Evolutionary conservation across 495 filamentous ascomycete genomes (phyloP), one percentile per base, ranked within the genome.

Genomic region (Xylaria bambusicola): DNA sequence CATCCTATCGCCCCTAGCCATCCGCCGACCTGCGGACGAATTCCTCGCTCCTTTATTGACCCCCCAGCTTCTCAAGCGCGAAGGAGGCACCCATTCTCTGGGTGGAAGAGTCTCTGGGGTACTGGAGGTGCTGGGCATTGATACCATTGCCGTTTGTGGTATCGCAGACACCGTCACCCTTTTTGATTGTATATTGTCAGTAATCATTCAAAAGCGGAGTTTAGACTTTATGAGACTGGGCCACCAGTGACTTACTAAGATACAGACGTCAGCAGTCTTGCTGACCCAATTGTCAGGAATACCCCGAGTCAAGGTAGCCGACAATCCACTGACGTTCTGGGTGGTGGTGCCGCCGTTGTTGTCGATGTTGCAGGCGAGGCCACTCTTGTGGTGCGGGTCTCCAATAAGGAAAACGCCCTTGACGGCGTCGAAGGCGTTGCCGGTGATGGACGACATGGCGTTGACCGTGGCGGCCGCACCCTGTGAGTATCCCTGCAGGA

Each of bases 381-480:
- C 54, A 7, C 31, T 36, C 31, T 40, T 35, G 20, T 27, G 54
- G 2, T 38, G 1, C 20, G 54, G 54, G 18, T 57, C 20, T 12
- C 54, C 44, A 23, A 57, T 48, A 7, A 57, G 17, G 42, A 57
- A 57, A 26, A 57, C 54, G 1, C 54, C 54, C 54, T 49, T 57
- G 13, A 57, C 44, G 6, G 44, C 42, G 29, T 57, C 27, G 6
- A 57, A 57, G 18, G n/a, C 15, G 10, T 13, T 40, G 38, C 38
- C 27, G 5, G 24, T 33, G 36, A 54, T 13, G n/a, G 20, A 10
- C 6, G 52, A 13, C 13, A 54, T 10, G 9, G 40, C 40, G 9
- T 45, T 26, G 7, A 55, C 40, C 17, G 52, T 26, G 20, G 54
- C 54, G 20, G 54, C 29, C 6, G 54, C 44, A 29, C 44, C 54